Conservation (phyloP, 768 basidiomycete genomes). For the Trametes sanguinea region DNA sequence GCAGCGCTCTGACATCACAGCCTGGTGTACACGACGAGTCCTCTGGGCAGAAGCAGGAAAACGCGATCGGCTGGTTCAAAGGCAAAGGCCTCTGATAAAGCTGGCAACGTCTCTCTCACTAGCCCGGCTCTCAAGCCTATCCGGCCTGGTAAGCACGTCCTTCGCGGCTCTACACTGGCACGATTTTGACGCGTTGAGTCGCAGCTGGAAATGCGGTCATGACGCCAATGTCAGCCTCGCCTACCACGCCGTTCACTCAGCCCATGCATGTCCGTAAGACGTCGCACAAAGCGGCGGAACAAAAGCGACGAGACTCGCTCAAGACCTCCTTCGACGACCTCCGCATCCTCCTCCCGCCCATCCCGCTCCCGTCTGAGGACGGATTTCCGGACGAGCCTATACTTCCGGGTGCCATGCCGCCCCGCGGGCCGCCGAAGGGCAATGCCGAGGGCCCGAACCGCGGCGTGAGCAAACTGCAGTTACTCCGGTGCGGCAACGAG, state of each 20-base stretch:
- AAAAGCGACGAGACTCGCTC: slow-evolving; percentile 94
- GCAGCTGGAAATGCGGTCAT: slow-evolving; percentile 38
- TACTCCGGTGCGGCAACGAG: slow-evolving; percentile 89
- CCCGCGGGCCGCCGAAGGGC: slow-evolving; percentile 84
- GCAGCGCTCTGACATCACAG: slow-evolving; percentile 42
- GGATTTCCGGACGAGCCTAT: slow-evolving; percentile 71
- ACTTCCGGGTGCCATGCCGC: slow-evolving; percentile 86
- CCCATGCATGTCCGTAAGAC: slow-evolving; percentile 62
- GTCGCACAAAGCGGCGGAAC: slow-evolving; percentile 95
- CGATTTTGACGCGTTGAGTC: neutral
- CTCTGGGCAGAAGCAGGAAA: slow-evolving; percentile 17
- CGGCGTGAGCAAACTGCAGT: slow-evolving; percentile 89
- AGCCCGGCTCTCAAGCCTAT: slow-evolving; percentile 70
- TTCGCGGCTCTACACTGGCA: neutral
- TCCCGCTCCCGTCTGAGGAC: slow-evolving; percentile 78
- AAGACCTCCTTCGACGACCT: slow-evolving; percentile 92
- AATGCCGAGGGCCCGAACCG: slow-evolving; percentile 92
- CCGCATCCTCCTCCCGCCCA: slow-evolving; percentile 81
- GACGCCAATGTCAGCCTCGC: slow-evolving; percentile 29
- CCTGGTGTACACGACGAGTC: slow-evolving; percentile 29
- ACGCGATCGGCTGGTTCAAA: slow-evolving; percentile 34
- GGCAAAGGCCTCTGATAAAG: slow-evolving; percentile 29
- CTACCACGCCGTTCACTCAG: slow-evolving; percentile 22
- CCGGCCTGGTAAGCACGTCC: slow-evolving; percentile 57
- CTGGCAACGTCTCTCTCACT: slow-evolving; percentile 34